phyloP scores from a whole-genome alignment of 2,329 filamentous ascomycete genomes.

The Colletotrichum tropicale region DNA sequence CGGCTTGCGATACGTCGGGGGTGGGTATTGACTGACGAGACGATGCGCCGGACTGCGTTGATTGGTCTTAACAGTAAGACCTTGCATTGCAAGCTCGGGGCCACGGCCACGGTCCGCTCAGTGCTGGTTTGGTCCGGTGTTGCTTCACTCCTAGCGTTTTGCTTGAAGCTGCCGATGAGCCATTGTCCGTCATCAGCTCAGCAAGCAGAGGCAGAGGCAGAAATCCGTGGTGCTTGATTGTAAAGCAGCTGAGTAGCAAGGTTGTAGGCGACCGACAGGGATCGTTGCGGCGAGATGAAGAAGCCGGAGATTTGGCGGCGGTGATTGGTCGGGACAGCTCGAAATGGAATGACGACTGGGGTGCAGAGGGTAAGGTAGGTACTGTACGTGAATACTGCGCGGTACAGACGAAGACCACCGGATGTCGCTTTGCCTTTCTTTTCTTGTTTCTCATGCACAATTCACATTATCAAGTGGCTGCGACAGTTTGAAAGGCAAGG shows the following conservation, averaged over 20 bases:
- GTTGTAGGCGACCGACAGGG: not conserved
- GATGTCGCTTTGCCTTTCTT: not conserved
- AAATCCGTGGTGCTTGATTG: not conserved
- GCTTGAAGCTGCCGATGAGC: constrained; percentile 5
- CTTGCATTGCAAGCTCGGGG: constrained; percentile 10
- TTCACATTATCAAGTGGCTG: not conserved
- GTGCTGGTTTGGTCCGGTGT: constrained; percentile 17
- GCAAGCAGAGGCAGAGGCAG: not conserved
- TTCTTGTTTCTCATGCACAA: constrained; percentile 5
- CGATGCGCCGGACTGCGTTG: constrained; percentile 3
- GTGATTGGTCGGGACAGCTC: not conserved
- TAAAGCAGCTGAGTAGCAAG: not conserved
- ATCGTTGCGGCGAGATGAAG: not conserved
- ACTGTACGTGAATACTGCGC: not conserved
- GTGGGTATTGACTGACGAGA: not conserved
- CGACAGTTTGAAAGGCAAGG: not conserved
- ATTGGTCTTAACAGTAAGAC: constrained; percentile 3
- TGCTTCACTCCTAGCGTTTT: not conserved
- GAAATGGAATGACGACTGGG: not conserved
- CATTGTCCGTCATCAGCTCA: not conserved
- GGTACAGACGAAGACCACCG: not conserved
- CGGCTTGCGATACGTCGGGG: not conserved
- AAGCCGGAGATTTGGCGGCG: not conserved
- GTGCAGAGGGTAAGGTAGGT: not conserved
- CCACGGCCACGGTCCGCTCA: constrained; percentile 14